phyloP scores from a whole-genome alignment of 495 filamentous ascomycete genomes.

The Aspergillus baeticus region DNA sequence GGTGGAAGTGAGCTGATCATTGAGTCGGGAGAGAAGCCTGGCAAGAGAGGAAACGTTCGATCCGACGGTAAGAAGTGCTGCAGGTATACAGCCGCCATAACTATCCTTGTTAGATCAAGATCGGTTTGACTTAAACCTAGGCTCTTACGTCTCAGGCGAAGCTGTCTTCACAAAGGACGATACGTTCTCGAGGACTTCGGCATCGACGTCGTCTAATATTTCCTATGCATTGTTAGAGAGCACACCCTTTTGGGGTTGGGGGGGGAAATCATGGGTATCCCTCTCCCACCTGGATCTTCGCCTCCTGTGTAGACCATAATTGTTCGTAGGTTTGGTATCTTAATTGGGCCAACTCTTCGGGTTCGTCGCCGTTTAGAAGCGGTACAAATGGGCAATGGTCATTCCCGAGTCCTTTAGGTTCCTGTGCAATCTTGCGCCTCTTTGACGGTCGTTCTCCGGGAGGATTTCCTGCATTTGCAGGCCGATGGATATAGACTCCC shows the following conservation, averaged over 20 bases:
- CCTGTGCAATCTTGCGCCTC: constrained; percentile 52
- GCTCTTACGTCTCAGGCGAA: constrained; percentile 42
- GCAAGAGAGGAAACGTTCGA: constrained; percentile 82
- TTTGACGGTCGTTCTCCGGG: constrained; percentile 58
- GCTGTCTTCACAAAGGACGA: constrained; percentile 59
- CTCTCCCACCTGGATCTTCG: constrained; percentile 63
- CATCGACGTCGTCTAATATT: constrained; percentile 42
- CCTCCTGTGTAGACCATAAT: constrained; percentile 67
- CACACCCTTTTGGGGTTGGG: too few species aligned
- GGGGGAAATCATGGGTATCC: neutral
- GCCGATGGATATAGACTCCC: constrained; percentile 71
- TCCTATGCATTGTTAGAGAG: constrained; percentile 21
- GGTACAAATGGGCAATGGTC: constrained; percentile 49
- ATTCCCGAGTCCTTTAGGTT: constrained; percentile 18
- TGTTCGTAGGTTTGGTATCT: constrained; percentile 63
- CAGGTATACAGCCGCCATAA: constrained; percentile 60
- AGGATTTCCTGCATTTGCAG: constrained; percentile 37
- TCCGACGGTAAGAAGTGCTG: constrained; percentile 78
- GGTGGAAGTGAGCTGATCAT: constrained; percentile 51
- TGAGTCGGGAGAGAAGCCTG: constrained; percentile 64
- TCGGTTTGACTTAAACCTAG: neutral
- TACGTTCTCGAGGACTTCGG: constrained; percentile 65
- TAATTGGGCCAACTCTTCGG: constrained; percentile 43
- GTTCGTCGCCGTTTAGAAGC: constrained; percentile 64
- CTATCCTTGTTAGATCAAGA: constrained; percentile 25